Conservation (phyloP, 768 basidiomycete species). For the Trametopsis cervina region DNA sequence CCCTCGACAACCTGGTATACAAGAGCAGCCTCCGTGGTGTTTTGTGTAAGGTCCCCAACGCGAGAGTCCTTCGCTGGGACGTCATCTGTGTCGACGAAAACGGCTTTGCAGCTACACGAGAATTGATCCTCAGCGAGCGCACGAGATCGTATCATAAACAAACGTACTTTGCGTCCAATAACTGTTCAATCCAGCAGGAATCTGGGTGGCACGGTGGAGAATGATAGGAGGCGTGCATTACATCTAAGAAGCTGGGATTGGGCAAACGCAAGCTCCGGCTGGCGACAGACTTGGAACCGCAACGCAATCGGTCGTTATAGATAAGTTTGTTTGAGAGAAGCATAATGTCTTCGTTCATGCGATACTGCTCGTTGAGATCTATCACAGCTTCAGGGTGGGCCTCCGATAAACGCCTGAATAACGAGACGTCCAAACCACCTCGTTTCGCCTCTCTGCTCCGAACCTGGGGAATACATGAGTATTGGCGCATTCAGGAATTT, state of each 20-base stretch:
- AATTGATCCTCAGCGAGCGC: too few species aligned
- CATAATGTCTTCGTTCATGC: conserved; percentile 99
- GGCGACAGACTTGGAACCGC: conserved; percentile 72
- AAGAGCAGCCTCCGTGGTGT: conserved; percentile 69
- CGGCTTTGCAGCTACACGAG: conserved; percentile 60
- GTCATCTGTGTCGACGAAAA: conserved; percentile 91
- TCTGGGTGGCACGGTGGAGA: conserved; percentile 23
- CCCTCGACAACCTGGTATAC: conserved; percentile 63
- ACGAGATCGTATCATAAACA: not conserved
- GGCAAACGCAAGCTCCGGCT: conserved; percentile 50
- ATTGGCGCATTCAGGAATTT: not conserved
- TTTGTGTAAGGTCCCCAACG: conserved; percentile 87
- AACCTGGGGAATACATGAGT: conserved; percentile 45
- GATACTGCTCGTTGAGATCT: conserved; percentile 83
- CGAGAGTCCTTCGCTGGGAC: conserved; percentile 76
- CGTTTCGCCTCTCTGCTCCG: conserved; percentile 71
- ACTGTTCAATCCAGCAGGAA: conserved; percentile 65
- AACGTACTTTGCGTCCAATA: conserved; percentile 59
- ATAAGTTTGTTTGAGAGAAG: conserved; percentile 80
- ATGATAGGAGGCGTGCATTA: conserved; percentile 39
- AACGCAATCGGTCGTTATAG: conserved; percentile 69
- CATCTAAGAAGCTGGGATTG: conserved; percentile 31
- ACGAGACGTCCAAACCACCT: conserved; percentile 82
- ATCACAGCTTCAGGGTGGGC: conserved; percentile 82
- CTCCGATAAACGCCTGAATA: conserved; percentile 85